Evolutionary conservation across 306 rosid genomes (phyloP).

Genomic region (Castanea mollissima): DNA sequence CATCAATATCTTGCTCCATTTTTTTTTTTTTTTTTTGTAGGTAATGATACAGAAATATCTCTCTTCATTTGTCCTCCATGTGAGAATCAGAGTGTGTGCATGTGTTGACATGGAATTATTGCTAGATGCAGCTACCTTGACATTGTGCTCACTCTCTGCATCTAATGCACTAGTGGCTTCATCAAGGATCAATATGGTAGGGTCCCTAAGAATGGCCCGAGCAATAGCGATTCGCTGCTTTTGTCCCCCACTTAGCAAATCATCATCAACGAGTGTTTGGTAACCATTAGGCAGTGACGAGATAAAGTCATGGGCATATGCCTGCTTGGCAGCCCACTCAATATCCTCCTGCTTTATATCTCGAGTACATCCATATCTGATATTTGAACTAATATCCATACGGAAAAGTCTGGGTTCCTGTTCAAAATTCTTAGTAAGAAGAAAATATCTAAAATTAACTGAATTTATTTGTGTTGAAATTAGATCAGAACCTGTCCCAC

Average conservation of each 20-base stretch:
- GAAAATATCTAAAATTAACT: neutral
- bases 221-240: conserved; percentile 97
- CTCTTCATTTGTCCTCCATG: neutral
- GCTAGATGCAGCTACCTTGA: conserved; percentile 56
- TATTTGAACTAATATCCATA: conserved; percentile 84
- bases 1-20: conserved; percentile 14
- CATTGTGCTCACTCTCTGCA: conserved; percentile 94
- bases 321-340: conserved; percentile 97
- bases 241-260: conserved; percentile 96
- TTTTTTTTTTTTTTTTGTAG: neutral
- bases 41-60: neutral
- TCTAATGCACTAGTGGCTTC: conserved; percentile 98
- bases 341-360: conserved; percentile 62
- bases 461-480: conserved; percentile 17
- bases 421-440: conserved; percentile 24
- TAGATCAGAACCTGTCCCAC: conserved; percentile 83
- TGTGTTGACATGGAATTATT: conserved; percentile 1
- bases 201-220: conserved; percentile 92
- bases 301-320: conserved; percentile 89
- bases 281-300: conserved; percentile 81
- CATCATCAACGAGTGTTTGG: conserved; percentile 81
- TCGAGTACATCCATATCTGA: conserved; percentile 78
- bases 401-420: conserved; percentile 96
- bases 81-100: conserved; percentile 3
- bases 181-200: conserved; percentile 84